These are phyloP conservation scores for Alternaria triticimaculans DNA, from an alignment of 2,329 filamentous ascomycete species.

Conservation along the genomic window DNA sequence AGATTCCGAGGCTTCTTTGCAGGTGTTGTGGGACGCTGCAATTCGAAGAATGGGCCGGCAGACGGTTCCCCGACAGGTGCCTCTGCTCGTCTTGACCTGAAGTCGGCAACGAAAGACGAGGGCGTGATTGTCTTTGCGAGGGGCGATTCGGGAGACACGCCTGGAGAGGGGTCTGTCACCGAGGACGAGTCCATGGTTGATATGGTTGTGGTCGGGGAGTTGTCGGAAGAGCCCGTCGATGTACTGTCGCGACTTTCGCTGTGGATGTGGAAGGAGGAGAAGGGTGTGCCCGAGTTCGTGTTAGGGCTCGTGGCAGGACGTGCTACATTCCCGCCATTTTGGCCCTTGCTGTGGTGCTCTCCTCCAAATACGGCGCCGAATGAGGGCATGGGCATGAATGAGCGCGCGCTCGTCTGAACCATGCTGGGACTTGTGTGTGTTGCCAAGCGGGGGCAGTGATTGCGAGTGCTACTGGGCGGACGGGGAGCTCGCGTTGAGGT, in stretches of 20 bases:
- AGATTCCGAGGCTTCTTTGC: conserved; percentile 79
- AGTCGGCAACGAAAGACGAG: conserved; percentile 69
- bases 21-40: conserved; percentile 57
- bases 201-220: conserved; percentile 91
- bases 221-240: conserved; percentile 89
- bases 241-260: conserved; percentile 78
- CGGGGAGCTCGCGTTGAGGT: conserved; percentile 12
- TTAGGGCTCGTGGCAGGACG: conserved; percentile 46
- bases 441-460: conserved; percentile 28
- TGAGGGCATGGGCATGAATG: conserved; percentile 66
- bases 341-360: conserved; percentile 59
- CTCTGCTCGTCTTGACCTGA: conserved; percentile 47
- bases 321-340: conserved; percentile 45
- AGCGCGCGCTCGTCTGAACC: conserved; percentile 46
- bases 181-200: conserved; percentile 92
- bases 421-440: conserved; percentile 40
- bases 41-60: conserved; percentile 60
- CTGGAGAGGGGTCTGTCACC: conserved; percentile 87
- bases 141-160: conserved; percentile 87
- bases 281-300: conserved; percentile 40
- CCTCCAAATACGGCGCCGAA: conserved; percentile 79
- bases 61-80: conserved; percentile 52
- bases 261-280: conserved; percentile 59
- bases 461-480: conserved; percentile 23
- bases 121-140: conserved; percentile 74